Percentiles rank a stretch among this genome's conserved stretches.
Conservation (phyloP, 2,329 filamentous ascomycete genomes). For the Myriosclerotinia curreyana region DNA sequence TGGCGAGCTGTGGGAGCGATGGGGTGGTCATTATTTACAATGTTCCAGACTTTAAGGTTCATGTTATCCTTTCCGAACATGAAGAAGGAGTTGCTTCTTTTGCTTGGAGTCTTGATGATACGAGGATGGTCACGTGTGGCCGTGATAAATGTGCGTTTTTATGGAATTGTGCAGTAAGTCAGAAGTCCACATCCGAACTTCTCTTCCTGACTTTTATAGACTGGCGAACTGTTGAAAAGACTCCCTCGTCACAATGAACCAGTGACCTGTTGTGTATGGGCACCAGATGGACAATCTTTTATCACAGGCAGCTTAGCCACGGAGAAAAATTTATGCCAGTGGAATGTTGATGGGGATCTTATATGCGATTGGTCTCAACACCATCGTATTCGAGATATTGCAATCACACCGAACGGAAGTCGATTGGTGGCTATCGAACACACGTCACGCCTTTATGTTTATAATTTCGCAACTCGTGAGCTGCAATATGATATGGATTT, state of each 20-base stretch:
- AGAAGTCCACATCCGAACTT: not conserved
- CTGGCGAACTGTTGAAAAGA: constrained; percentile 59
- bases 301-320: constrained; percentile 75
- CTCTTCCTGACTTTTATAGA: constrained; percentile 45
- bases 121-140: constrained; percentile 79
- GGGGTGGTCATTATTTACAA: constrained; percentile 79
- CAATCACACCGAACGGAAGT: constrained; percentile 75
- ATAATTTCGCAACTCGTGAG: constrained; percentile 71
- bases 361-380: constrained; percentile 65
- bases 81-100: constrained; percentile 71
- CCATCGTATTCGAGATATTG: constrained; percentile 78
- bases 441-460: constrained; percentile 70
- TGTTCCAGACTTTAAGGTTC: constrained; percentile 62
- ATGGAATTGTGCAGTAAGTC: constrained; percentile 67
- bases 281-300: constrained; percentile 71
- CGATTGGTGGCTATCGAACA: constrained; percentile 77
- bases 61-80: constrained; percentile 63
- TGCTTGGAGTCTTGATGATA: constrained; percentile 89
- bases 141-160: constrained; percentile 70
- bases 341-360: constrained; percentile 61
- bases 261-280: constrained; percentile 88
- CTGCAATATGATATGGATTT: constrained; percentile 72
- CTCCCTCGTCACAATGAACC: constrained; percentile 75
- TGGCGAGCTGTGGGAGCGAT: constrained; percentile 80
- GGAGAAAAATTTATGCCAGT: constrained; percentile 64